Percentiles rank a stretch among this genome's conserved stretches.
These are phyloP conservation scores for Picea sitchensis DNA, from an alignment of 75 land plant species.

Conservation along the genomic window DNA sequence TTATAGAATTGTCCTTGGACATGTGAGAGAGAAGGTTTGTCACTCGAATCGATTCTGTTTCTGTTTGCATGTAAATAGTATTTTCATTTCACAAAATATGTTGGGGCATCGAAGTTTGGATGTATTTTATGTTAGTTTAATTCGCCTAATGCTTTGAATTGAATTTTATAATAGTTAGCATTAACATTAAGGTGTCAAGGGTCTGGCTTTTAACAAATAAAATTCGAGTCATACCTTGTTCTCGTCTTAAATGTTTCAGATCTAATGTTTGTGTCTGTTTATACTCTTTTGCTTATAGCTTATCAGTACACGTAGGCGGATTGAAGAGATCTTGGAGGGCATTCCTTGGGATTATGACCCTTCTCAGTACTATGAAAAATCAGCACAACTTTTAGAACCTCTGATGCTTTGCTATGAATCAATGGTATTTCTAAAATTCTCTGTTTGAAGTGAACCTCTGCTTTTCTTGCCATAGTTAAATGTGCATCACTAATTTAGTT, in stretches of 20 bases:
- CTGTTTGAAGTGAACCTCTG: neutral
- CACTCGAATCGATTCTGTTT: neutral
- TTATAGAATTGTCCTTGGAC: conserved; percentile 86
- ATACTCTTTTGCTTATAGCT: conserved; percentile 39
- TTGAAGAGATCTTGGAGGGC: conserved; percentile 88
- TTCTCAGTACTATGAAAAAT: conserved; percentile 72
- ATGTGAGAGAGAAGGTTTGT: conserved; percentile 81
- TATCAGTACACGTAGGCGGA: conserved; percentile 66
- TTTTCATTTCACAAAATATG: neutral
- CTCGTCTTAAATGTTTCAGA: neutral
- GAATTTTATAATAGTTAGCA: neutral
- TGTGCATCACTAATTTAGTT: neutral
- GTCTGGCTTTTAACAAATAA: neutral
- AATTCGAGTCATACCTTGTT: neutral
- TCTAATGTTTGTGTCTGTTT: neutral
- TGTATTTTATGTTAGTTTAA: neutral
- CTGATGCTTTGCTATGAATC: conserved; percentile 88
- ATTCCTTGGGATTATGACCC: conserved; percentile 73
- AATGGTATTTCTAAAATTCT: conserved; percentile 41
- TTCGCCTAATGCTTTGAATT: neutral
- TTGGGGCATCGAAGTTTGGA: neutral
- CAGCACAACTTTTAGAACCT: conserved; percentile 80
- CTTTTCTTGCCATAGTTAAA: neutral
- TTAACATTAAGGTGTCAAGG: neutral
- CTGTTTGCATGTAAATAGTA: neutral